Base-by-base conservation (phyloP, 495 filamentous ascomycete species). In the Xanthoparmelia taractica region DNA sequence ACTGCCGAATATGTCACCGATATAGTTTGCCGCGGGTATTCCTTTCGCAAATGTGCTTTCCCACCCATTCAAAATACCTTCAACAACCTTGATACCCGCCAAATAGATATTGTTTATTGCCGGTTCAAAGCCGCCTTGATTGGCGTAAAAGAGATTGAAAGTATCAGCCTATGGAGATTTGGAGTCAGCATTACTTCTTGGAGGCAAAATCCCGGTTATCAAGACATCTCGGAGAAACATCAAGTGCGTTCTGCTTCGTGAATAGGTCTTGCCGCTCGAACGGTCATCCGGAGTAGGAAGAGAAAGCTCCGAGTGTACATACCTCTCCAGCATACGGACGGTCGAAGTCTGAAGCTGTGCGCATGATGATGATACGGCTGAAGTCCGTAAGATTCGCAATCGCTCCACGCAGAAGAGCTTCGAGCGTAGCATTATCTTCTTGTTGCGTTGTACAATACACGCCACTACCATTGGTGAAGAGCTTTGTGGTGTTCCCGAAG, bases 391-490 rank as follows among this genome's bases (percentile, higher is more conserved):
- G 72, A 7, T 79, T 79, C 55, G 71, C 71, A 7, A 76, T 65
- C 0, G 84, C 78, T 5, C 77, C 78, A n/a, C 88, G 82, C 33
- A 90, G 68, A 34, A 92, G 73, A 33, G 82, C 85, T 68, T 87
- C 85, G 20, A 90, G 80, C 0, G 80, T 84, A 7, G 86, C 87
- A 67, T 87, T 90, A 69, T 92, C 88, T 70, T 91, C 88, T 69
- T 91, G 88, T 17, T 86, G 86, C 7, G 80, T 85, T 64, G 82
- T 79, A 76, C 87, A 91, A 73, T 91, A 91, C 4, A 77, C 70
- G 8, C 84, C 86, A 0, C 79, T 81, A 23, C 86, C 87, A 67
- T 89, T 89, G 0, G 88, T 91, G 72, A 83, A 79, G 18, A 87
- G 65, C 17, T 66, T 74, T 36, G 86, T 88, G 31, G 79, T 85